Evolutionary conservation across 225 moss, liverwort and hornwort species (phyloP), one percentile per base, ranked within the genome.

Genomic region (Lunularia cruciata): DNA sequence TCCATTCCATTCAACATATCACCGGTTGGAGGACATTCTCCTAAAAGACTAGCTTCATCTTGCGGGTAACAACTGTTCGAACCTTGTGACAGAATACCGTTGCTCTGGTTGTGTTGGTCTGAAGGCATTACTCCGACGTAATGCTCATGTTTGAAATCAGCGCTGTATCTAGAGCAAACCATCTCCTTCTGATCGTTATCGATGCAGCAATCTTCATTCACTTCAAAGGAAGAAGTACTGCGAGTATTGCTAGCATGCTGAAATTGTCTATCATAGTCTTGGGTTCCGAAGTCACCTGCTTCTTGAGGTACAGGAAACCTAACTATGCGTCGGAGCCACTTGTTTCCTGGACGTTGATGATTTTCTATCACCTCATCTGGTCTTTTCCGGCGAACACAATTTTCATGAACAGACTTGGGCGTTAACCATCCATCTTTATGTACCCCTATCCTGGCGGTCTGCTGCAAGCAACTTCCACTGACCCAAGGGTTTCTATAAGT

Each of bases 291-390:
- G 9, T 39, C 55, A 26, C 57, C 43, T 0, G 74, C 32, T 35
- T 71, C 79, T 28, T 60, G 52, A 67, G 71, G 53, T 43, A 32
- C 1, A 12, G 45, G 23, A 35, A 54, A n/a, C 27, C 40, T 67
- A 22, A 40, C 63, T 30, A 68, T 75, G 5, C 70, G 65, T 72
- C 47, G 63, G n/a, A 81, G 47, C 81, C 76, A 81, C 38, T 77
- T 73, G 31, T 73, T 81, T 70, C 66, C 65, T 20, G 72, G 72
- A 63, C 47, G 20, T 64, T 47, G 27, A 47, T 67, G 23, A 34
- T 6, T 22, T 20, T 47, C 30, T 6, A 47, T 8, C 19, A 2
- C 39, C 26, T 26, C 25, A 8, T 60, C 38, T 25, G 38, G 0
- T 11, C 11, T 60, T 22, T 60, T 12, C 37, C 19, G 22, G 5